Conservation (phyloP, 768 basidiomycete genomes). For the Leccinum broughii region DNA sequence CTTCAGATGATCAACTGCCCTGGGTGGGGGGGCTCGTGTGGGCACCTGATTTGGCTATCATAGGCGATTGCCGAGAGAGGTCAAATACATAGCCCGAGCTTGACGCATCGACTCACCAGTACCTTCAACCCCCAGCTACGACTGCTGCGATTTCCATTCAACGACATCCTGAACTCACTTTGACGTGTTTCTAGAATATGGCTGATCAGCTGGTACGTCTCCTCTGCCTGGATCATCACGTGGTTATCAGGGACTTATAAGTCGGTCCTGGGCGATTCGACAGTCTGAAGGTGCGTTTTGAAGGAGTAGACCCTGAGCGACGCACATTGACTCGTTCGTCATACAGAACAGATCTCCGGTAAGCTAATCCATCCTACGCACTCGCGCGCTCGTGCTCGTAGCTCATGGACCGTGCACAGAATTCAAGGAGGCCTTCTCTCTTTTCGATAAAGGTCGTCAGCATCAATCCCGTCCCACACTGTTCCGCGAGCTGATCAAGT, state of each 20-base stretch:
- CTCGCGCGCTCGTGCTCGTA: neutral
- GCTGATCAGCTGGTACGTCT: slow-evolving; percentile 57
- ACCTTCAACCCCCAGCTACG: slow-evolving; percentile 8
- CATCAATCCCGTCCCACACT: neutral
- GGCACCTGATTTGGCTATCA: slow-evolving; percentile 23
- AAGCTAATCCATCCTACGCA: slow-evolving; percentile 26
- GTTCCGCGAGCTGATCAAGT: neutral
- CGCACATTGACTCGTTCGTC: neutral
- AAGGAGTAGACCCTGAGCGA: neutral
- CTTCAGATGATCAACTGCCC: slow-evolving; percentile 1
- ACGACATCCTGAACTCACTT: neutral
- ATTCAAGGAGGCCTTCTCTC: slow-evolving; percentile 98
- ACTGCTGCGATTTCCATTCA: slow-evolving; percentile 1
- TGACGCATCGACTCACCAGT: neutral
- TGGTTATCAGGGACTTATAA: slow-evolving; percentile 16
- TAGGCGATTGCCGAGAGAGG: slow-evolving; percentile 38
- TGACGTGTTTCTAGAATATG: slow-evolving; percentile 39
- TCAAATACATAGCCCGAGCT: slow-evolving; percentile 16
- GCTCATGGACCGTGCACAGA: slow-evolving; percentile 47
- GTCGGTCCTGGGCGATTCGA: slow-evolving; percentile 8
- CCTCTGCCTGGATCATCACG: slow-evolving; percentile 6
- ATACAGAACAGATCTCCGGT: slow-evolving; percentile 89
- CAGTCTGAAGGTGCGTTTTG: slow-evolving; percentile 58
- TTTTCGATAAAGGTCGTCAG: slow-evolving; percentile 86
- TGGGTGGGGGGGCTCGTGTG: slow-evolving; percentile 18